These are phyloP conservation scores for Sphaerostilbella broomeana DNA, from an alignment of 2,329 filamentous ascomycete species.

Conservation along the genomic window DNA sequence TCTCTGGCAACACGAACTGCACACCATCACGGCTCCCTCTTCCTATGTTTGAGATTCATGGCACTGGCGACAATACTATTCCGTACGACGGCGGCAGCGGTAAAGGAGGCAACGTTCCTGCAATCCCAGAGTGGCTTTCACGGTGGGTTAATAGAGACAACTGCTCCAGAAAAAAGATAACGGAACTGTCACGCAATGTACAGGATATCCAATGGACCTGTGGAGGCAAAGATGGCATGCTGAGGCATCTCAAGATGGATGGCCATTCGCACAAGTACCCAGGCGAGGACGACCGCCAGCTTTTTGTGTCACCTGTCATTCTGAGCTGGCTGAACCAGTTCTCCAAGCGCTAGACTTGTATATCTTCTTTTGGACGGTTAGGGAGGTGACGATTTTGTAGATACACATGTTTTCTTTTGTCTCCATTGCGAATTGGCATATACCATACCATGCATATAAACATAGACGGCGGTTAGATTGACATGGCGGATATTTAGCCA, in stretches of 20 bases:
- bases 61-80: conserved; percentile 40
- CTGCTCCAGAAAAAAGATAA: conserved; percentile 9
- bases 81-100: conserved; percentile 36
- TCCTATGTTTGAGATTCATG: conserved; percentile 45
- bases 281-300: background rate
- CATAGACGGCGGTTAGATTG: no score
- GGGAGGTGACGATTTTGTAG: no score
- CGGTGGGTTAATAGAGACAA: conserved; percentile 31
- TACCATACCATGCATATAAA: no score
- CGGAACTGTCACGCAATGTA: conserved; percentile 10
- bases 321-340: no score
- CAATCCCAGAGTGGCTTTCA: conserved; percentile 33
- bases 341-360: no score
- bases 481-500: no score
- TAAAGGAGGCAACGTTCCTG: conserved; percentile 36
- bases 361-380: no score
- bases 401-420: no score
- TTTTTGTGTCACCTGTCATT: no score
- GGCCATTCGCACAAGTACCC: conserved; percentile 16
- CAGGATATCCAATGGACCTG: conserved; percentile 16
- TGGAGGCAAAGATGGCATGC: conserved; percentile 9
- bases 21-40: conserved; percentile 34
- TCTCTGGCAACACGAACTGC: conserved; percentile 22
- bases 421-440: no score
- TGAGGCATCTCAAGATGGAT: conserved; percentile 18